Evolutionary conservation across 257 asterid species (phyloP).

Genomic region (Przewalskia tangutica): DNA sequence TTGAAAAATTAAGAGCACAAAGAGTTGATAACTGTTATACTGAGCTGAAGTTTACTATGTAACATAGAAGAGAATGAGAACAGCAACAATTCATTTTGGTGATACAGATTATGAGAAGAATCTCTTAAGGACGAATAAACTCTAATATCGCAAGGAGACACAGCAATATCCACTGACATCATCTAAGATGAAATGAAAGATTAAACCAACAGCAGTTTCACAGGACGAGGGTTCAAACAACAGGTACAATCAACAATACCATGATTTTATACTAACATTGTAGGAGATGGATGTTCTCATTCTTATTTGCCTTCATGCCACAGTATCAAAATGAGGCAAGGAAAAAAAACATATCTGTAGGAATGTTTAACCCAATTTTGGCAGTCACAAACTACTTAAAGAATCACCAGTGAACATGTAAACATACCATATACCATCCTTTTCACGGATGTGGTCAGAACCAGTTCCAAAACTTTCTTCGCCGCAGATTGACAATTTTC

Average conservation of each 20-base stretch:
- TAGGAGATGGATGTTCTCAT: neutral
- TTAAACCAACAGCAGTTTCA: neutral
- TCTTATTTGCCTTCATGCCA: neutral
- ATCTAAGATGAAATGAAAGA: neutral
- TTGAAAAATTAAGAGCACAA: neutral
- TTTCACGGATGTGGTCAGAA: constrained; percentile 96
- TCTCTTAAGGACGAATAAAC: neutral
- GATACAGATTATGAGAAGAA: neutral
- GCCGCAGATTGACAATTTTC: constrained; percentile 83
- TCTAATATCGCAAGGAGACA: neutral
- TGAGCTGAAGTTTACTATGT: neutral
- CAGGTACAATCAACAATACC: neutral
- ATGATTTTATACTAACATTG: neutral
- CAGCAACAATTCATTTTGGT: neutral
- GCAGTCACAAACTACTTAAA: neutral
- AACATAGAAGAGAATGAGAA: neutral
- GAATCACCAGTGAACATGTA: constrained; percentile 5
- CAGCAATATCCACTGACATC: neutral
- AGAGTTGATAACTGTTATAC: neutral
- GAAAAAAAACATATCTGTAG: neutral
- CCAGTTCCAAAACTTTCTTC: constrained; percentile 99
- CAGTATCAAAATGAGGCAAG: neutral
- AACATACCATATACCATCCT: constrained; percentile 89
- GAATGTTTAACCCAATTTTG: neutral
- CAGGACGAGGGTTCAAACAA: neutral